Evolutionary conservation across 805 yeast species (phyloP), one percentile per base, ranked within the genome.

Genomic region (Candida nanaspora): DNA sequence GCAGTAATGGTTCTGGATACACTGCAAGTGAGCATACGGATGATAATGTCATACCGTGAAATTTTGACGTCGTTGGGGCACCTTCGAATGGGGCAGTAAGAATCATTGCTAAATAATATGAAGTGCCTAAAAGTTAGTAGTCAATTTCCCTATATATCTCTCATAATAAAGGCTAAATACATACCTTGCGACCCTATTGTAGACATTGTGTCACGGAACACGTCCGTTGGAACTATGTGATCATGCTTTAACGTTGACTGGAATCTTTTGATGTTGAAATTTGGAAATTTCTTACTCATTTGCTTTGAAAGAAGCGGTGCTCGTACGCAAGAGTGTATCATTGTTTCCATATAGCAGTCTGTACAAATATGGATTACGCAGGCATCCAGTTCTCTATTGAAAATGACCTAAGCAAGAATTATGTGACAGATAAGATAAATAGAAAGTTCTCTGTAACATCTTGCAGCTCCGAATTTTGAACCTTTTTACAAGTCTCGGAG

Each of bases 11-110:
- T 13, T 68, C 69, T 0, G 96, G 96, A 37, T 72, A 68, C 23
- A 88, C 74, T 0, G 95, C 80, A 13, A 91, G 63, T 1, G 97
- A 88, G 11, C 86, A 76, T 34, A 88, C 86, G 1, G 96, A 86
- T 2, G 96, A 84, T 2, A 91, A 66, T 0, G 97, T 87, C 68
- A 86, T 77, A 0, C 97, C 97, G 60, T 73, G 82, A 30, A 69
- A 61, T 36, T 52, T 36, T 3, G 27, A 26, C 2, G 50, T 41
- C 6, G 47, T 43, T n/a, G 49, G 39, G 1, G 41, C 39, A 9
- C 57, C 57, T n/a, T 40, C 35, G 13, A 54, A 57, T 15, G 69
- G 61, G 2, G 80, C 72, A 1, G 86, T 80, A 23, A 81, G 56
- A 16, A 81, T 69, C 75, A 78, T 73, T 3, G 80, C 83, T 39